A percentile compares a stretch with the other conserved stretches of the same genome.
Conservation (phyloP, 176 grass and related monocot genomes). For the Olyra latifolia region DNA sequence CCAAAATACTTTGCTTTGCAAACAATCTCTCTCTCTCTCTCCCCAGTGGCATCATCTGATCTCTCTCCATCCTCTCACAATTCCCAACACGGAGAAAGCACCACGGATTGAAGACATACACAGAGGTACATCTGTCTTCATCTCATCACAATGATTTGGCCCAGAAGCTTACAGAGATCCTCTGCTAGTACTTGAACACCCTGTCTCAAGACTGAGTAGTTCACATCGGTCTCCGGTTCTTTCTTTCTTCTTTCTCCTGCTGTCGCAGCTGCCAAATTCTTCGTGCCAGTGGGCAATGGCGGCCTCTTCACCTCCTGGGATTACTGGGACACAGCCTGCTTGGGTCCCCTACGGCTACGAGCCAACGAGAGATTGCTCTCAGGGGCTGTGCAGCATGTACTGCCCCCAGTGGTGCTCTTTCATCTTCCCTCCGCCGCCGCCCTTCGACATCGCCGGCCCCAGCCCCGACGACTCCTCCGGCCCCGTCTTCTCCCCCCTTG, state of each 20-base stretch:
- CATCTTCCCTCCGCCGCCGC: conserved; percentile 83
- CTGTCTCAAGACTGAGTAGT: background rate
- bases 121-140: background rate
- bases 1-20: conserved; percentile 60
- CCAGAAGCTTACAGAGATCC: conserved; percentile 40
- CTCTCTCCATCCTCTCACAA: conserved; percentile 33
- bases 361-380: conserved; percentile 77
- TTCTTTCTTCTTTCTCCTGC: background rate
- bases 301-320: conserved; percentile 35
- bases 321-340: conserved; percentile 37
- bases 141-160: conserved; percentile 47
- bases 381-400: conserved; percentile 89
- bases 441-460: conserved; percentile 42
- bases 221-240: conserved; percentile 6
- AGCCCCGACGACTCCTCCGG: conserved; percentile 49
- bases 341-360: conserved; percentile 90
- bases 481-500: conserved; percentile 72
- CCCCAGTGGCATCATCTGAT: conserved; percentile 31
- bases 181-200: conserved; percentile 28
- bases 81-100: conserved; percentile 33
- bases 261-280: background rate
- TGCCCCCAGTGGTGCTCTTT: conserved; percentile 97
- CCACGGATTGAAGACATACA: conserved; percentile 26
- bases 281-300: conserved; percentile 44
- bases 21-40: conserved; percentile 19